Evolutionary conservation across 192 early-diverging fungal genomes (phyloP).

Genomic region (Umbelopsis sp.): DNA sequence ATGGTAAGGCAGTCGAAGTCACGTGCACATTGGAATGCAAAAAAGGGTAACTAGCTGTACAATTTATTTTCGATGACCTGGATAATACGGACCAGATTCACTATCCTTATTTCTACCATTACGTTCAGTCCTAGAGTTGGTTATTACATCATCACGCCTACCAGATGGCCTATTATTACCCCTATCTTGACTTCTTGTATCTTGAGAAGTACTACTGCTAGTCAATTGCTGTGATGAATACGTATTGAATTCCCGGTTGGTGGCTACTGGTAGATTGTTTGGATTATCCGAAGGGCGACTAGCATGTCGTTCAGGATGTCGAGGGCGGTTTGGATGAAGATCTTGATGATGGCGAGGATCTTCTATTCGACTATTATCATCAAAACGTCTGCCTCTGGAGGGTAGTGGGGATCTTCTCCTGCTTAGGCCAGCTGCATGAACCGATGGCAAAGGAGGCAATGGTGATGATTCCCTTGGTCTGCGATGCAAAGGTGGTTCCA

Average conservation of each 20-base stretch:
- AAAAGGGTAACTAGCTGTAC: too few species aligned
- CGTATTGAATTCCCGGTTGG: background rate
- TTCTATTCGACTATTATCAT: background rate
- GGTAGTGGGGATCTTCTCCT: background rate
- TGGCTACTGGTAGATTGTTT: background rate
- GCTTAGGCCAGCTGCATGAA: background rate
- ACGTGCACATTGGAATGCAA: background rate
- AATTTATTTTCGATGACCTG: background rate
- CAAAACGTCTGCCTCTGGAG: background rate
- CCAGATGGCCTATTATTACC: background rate
- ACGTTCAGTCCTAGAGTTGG: slow-evolving; percentile 8
- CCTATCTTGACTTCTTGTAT: background rate
- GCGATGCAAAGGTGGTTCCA: background rate
- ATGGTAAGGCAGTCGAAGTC: background rate
- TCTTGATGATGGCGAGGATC: background rate
- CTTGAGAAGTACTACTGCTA: background rate
- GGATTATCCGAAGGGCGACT: background rate
- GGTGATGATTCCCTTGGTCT: background rate
- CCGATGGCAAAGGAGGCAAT: background rate
- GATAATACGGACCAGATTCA: background rate
- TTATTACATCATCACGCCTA: background rate
- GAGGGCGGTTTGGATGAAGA: background rate
- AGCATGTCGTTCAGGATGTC: background rate
- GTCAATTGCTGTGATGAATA: background rate
- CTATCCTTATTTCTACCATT: background rate